A percentile compares a stretch with the other conserved stretches of the same genome.
Conservation (phyloP, 192 early-diverging fungal species). For the Rhizophagus clarus region DNA sequence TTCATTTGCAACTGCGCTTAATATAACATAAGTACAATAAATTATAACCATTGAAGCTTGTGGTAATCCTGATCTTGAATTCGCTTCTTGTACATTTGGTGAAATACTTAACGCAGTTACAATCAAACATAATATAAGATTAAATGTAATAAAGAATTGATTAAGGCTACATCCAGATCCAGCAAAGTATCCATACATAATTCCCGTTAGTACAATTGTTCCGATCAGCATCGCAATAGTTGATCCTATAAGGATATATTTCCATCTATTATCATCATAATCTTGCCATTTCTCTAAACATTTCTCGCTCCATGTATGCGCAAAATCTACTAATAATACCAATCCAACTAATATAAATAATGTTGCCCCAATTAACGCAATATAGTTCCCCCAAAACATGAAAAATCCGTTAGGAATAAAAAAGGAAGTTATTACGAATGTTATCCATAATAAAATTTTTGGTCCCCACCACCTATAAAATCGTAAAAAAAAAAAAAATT, state of each 20-base stretch:
- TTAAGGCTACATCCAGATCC: constrained; percentile 80
- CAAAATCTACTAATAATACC: constrained; percentile 94
- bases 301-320: constrained; percentile 84
- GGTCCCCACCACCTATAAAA: constrained; percentile 66
- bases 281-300: constrained; percentile 88
- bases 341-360: constrained; percentile 94
- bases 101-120: constrained; percentile 68
- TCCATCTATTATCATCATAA: constrained; percentile 75
- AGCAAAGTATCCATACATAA: constrained; percentile 88
- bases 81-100: constrained; percentile 86
- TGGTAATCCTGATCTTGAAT: constrained; percentile 86
- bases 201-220: constrained; percentile 71
- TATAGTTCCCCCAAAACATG: constrained; percentile 81
- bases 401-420: constrained; percentile 95
- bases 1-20: constrained; percentile 84
- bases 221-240: constrained; percentile 72
- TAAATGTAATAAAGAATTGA: constrained; percentile 92
- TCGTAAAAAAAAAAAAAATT: neutral
- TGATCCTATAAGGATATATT: constrained; percentile 75
- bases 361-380: constrained; percentile 84
- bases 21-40: constrained; percentile 90
- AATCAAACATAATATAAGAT: constrained; percentile 77
- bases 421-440: constrained; percentile 76
- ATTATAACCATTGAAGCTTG: constrained; percentile 93
- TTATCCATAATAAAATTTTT: constrained; percentile 73